Base-by-base conservation (phyloP, 2,329 filamentous ascomycete species). In the Alternaria incomplexa region DNA sequence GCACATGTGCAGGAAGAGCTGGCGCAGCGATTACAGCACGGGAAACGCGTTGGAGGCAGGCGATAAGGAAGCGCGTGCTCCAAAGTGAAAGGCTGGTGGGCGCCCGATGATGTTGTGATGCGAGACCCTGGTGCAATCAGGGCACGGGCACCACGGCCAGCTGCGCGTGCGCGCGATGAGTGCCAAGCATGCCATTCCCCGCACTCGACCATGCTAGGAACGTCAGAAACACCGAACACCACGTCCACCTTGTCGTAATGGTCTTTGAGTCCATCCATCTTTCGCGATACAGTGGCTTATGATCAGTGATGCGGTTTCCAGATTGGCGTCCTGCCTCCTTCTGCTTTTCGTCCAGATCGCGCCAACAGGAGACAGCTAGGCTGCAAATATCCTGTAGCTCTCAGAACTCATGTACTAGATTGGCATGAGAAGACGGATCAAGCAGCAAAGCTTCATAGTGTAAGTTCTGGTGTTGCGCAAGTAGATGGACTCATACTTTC, bases 21-120 rank as follows among this genome's bases (percentile, higher is more conserved):
- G 36, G n/a, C 15, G 40, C 40, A 30, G 32, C 22, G 22, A 47
- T 32, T 28, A 8, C n/a, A 13, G n/a, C 32, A 25, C 25, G 53
- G 36, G 6, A n/a, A 23, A 26, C 17, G 50, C 43, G 32, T 45
- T n/a, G 48, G 32, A 26, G 9, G 26, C 48, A 36, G 56, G 17
- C 20, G 48, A 44, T 43, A 44, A 53, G 54, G 23, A 54, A 43
- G 17, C 26, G 36, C 25, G 56, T 50, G 25, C 43, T 15, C n/a
- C 32, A 36, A 55, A 32, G 15, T 26, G 40, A 43, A 28, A 13
- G 40, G 15, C 26, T 44, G 23, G 48, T 48, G 25, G 40, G 48
- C 36, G 60, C 25, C 60, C 50, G 57, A 55, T 59, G 30, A 59
- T 62, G 60, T 62, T 44, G 60, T 48, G 50, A 55, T 55, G 56